Conservation (phyloP, 1,284 basidiomycete species). For the Cutaneotrichosporon cavernicola region DNA sequence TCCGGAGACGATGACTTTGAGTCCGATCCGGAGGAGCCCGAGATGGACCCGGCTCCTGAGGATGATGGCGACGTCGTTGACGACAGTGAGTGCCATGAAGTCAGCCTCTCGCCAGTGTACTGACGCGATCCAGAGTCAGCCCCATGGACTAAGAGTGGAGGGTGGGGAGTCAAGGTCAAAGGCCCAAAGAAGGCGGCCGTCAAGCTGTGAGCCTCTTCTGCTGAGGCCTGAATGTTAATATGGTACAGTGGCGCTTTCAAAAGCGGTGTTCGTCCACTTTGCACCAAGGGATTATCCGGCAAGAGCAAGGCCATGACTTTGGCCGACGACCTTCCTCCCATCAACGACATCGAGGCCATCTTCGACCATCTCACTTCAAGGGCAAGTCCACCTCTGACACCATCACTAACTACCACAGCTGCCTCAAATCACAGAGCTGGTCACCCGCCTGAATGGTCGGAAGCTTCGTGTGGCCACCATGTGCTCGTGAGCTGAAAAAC, state of each 20-base stretch:
- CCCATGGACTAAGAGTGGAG: slow-evolving; percentile 30
- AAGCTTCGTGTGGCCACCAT: slow-evolving; percentile 92
- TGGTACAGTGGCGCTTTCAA: slow-evolving; percentile 29
- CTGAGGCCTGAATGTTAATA: slow-evolving; percentile 5
- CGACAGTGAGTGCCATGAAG: slow-evolving; percentile 10
- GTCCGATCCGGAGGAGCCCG: slow-evolving; percentile 21
- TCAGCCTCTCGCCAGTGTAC: neutral
- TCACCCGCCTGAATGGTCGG: slow-evolving; percentile 70
- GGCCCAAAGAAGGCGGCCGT: slow-evolving; percentile 34
- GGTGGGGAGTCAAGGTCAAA: slow-evolving; percentile 32
- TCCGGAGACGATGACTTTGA: slow-evolving; percentile 12
- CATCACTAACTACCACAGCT: neutral
- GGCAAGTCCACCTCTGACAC: slow-evolving; percentile 16
- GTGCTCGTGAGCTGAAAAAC: slow-evolving; percentile 60
- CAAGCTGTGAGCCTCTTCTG: slow-evolving; percentile 29
- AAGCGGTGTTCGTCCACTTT: slow-evolving; percentile 34
- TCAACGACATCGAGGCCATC: slow-evolving; percentile 76
- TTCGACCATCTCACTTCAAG: slow-evolving; percentile 69
- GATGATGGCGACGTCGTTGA: slow-evolving; percentile 28
- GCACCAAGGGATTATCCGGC: slow-evolving; percentile 19
- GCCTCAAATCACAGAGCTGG: slow-evolving; percentile 55
- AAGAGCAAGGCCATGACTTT: slow-evolving; percentile 32
- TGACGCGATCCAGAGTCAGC: slow-evolving; percentile 5
- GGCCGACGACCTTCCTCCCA: slow-evolving; percentile 63
- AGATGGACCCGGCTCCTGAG: slow-evolving; percentile 24